Evolutionary conservation across 208 protist species (phyloP), one percentile per base, ranked within the genome.

Genomic region (Wallacemonas sp.): DNA sequence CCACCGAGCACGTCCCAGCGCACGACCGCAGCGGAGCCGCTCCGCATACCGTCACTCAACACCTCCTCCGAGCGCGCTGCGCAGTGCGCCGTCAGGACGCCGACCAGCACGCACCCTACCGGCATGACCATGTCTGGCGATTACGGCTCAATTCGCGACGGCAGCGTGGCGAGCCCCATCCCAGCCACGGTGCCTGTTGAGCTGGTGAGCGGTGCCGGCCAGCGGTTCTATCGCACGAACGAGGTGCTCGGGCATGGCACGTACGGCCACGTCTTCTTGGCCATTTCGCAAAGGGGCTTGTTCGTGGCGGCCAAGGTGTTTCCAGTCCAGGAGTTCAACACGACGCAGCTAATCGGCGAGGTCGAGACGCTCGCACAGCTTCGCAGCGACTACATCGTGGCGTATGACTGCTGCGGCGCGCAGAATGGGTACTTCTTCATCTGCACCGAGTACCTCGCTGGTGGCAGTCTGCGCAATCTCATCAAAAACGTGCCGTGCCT

Each of bases 361-460:
- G 83, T 95, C 17, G 74, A 81, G 70, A 72, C 88, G 57, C 80
- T 95, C 9, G 79, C 78, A 36, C 70, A 68, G 54, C 73, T 92
- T 47, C 85, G 86, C 81, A 19, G 95, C 73, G 66, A 98, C 94
- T 55, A 98, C 98, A 80, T 99, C 98, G 61, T 93, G 72, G 61
- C 93, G 75, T 78, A 99, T 99, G 36, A 81, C 87, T 65, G 81
- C 78, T 73, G 80, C 70, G 68, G 89, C 74, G 49, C 90, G 61
- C 54, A 81, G 61, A 62, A 83, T 65, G 60, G 80, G 65, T 63
- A 70, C 61, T 80, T 92, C 23, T 74, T 93, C 57, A 78, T 98
- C 30, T 83, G 92, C 6, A 86, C 93, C 74, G 91, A 97, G 72
- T 92, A 91, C 62, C 72, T 90, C 43, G 80, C 84, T 47, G 85